Base-by-base conservation (phyloP, 1,284 basidiomycete genomes). In the Athelia sp. region DNA sequence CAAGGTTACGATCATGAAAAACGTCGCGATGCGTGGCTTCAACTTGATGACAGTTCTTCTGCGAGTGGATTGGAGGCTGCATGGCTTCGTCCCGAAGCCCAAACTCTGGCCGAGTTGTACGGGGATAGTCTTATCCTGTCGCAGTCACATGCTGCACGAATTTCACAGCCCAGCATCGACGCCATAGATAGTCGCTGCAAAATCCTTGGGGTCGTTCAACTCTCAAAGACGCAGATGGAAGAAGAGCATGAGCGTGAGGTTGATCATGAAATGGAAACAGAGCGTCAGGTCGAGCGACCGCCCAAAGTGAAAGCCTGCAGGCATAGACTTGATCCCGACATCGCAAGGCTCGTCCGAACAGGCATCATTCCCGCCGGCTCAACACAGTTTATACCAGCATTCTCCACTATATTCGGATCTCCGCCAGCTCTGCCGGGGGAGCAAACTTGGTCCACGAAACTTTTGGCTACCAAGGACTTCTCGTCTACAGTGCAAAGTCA, bases 231-330 rank as follows among this genome's bases (percentile, higher is more conserved):
- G 1, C 47, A 50, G n/a, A 55, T 74, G 50, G 69, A 68, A 3
- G 76, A 79, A 54, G 77, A 78, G 50, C 76, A 79, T 50, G 77
- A 79, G 47, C 62, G 74, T 11, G 77, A 80, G 53, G 61, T 78
- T 1, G 55, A 52, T 8, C 70, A 73, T 24, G 76, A 79, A 54
- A 56, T 65, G 1, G 73, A 77, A 52, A 59, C 56, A 2, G 74
- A 77, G 52, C 62, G 58, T 4, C 60, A 76, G 43, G 52, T 69
- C 1, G 61, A 76, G 48, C 56, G 64, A 1, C 70, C 74, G 3
- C 54, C 57, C 2, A 55, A 53, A 26, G 59, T 54, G 14, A 3
- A 43, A 14, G 52, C 66, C 1, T 63, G 60, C 3, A 9, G 18
- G 6, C 65, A 70, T 48, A 2, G 34, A 1, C 21, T 71, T 4